phyloP scores from a whole-genome alignment of 2,329 filamentous ascomycete genomes.

The Trichoderma atroviride region DNA sequence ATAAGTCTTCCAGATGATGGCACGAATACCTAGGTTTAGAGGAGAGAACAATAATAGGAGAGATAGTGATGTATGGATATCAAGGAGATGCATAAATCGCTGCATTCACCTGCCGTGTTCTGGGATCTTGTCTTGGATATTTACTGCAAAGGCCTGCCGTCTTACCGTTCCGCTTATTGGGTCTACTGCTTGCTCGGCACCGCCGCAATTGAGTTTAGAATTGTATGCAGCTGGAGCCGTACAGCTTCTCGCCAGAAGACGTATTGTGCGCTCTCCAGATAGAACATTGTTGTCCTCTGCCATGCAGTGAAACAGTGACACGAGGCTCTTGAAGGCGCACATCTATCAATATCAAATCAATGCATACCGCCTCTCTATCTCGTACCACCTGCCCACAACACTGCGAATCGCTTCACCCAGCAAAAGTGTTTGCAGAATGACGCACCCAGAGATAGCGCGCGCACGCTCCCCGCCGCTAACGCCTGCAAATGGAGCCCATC shows the following conservation, averaged over 20 bases:
- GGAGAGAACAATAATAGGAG: neutral
- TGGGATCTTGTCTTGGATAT: neutral
- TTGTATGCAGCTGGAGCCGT: neutral
- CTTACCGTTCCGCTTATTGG: neutral
- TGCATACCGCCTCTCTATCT: neutral
- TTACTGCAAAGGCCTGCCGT: neutral
- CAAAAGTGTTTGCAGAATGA: neutral
- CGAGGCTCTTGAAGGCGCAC: neutral
- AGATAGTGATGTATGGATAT: neutral
- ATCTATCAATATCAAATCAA: neutral
- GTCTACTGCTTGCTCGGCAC: neutral
- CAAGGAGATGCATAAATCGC: neutral
- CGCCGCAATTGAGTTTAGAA: neutral
- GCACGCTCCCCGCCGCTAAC: neutral
- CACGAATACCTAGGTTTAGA: neutral
- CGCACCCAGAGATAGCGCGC: conserved; percentile 2
- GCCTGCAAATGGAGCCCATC: neutral
- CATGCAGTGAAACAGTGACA: neutral
- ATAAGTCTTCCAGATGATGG: too few relatives aligned
- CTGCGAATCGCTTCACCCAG: neutral
- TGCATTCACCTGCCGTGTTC: neutral
- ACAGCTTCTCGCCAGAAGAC: neutral
- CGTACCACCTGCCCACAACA: neutral
- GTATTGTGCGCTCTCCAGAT: neutral
- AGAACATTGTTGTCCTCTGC: neutral